Evolutionary conservation across 139 green algal genomes (phyloP), one percentile per base, ranked within the genome.

Genomic region (Zygnema circumcarinatum): DNA sequence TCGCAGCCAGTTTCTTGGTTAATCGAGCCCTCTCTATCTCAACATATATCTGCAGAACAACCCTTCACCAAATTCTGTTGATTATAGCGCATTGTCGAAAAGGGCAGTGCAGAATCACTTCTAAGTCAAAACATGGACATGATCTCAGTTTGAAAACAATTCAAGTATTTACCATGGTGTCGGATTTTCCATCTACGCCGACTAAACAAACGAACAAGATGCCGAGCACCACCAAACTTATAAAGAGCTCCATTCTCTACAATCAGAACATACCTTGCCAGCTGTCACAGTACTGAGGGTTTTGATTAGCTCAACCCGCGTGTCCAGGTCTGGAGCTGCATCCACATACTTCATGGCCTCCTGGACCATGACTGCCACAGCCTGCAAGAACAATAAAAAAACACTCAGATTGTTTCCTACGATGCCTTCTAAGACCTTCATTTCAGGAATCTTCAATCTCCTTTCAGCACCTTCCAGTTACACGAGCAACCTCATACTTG

Each of bases 21-120:
- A 99, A 92, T 20, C 97, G 91, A 21, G 97, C 96, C 2, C 97
- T 92, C 93, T 99, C 97, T 85, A 99, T 98, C 93, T 99, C 97
- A 52, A 99, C 96, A 90, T 97, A 99, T 69, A 99, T 99, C 94
- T 98, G 94, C 74, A 29, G 2, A 36, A 80, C 47, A 53, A 83
- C 75, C 31, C 75, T 33, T n/a, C 72, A 29, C 56, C 56, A 72
- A 72, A n/a, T 29, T 25, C n/a, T n/a, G n/a, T n/a, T n/a, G n/a
- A n/a, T n/a, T n/a, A n/a, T n/a, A n/a, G n/a, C n/a, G n/a, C n/a
- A n/a, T n/a, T n/a, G n/a, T n/a, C n/a, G n/a, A n/a, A n/a, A n/a
- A n/a, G n/a, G n/a, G n/a, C n/a, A n/a, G n/a, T n/a, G n/a, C n/a
- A n/a, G n/a, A n/a, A n/a, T n/a, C n/a, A n/a, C n/a, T n/a, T n/a